A percentile compares a stretch with the other conserved stretches of the same genome.
These are phyloP conservation scores for Cryptococcus sp. DNA, from an alignment of 1,284 basidiomycete genomes.

Conservation along the genomic window DNA sequence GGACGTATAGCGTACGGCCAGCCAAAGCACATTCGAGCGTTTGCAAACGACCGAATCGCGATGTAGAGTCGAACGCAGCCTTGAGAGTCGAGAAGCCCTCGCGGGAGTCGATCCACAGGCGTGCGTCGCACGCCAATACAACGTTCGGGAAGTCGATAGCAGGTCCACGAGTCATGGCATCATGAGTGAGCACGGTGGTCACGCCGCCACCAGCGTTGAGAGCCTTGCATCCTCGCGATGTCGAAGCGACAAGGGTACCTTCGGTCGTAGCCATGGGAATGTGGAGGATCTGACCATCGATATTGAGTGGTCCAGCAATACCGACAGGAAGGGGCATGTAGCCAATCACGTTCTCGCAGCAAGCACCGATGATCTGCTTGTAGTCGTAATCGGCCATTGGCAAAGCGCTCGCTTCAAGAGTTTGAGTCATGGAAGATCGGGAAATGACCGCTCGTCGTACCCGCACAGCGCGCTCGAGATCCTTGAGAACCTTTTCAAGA, in stretches of 20 bases:
- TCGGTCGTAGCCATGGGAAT: slow-evolving; percentile 99
- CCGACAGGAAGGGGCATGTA: slow-evolving; percentile 96
- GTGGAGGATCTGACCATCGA: slow-evolving; percentile 82
- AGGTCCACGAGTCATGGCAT: slow-evolving; percentile 98
- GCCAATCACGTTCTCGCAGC: slow-evolving; percentile 98
- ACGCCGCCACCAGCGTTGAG: slow-evolving; percentile 95
- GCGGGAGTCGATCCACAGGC: slow-evolving; percentile 83
- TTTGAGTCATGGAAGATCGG: slow-evolving; percentile 80
- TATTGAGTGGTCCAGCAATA: slow-evolving; percentile 90
- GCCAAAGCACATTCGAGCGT: slow-evolving; percentile 82
- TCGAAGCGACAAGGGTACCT: slow-evolving; percentile 95
- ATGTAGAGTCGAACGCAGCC: slow-evolving; percentile 90
- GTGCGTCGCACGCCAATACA: slow-evolving; percentile 75
- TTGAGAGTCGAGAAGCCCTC: slow-evolving; percentile 78
- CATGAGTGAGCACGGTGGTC: slow-evolving; percentile 86
- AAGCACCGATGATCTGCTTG: slow-evolving; percentile 90
- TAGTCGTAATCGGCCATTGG: slow-evolving; percentile 92
- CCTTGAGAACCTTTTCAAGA: slow-evolving; percentile 87
- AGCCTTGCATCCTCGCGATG: slow-evolving; percentile 96
- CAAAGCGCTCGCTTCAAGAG: slow-evolving; percentile 79
- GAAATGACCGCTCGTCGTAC: slow-evolving; percentile 90
- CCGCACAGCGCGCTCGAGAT: slow-evolving; percentile 82
- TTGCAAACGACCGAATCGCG: slow-evolving; percentile 81
- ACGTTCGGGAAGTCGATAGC: slow-evolving; percentile 93
- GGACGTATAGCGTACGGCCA: slow-evolving; percentile 89